A percentile compares a stretch with the other conserved stretches of the same genome.
Evolutionary conservation across 495 filamentous ascomycete genomes (phyloP).

Genomic region (Saxispiralis lemnorum): DNA sequence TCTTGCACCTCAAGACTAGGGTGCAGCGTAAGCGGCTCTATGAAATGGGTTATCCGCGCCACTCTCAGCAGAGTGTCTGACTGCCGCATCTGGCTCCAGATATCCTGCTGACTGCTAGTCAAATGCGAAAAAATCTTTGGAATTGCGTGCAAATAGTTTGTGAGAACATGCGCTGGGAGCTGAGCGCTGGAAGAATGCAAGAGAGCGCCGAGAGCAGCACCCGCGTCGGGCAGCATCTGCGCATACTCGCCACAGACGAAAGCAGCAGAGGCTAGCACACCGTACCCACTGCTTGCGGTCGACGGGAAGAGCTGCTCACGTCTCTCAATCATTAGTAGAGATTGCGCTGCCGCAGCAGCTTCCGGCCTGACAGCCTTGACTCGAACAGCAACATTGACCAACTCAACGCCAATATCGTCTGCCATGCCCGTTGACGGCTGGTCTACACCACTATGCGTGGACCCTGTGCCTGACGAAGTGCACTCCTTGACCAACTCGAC

Average conservation of each 20-base stretch:
- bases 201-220: slow-evolving; percentile 50
- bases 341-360: slow-evolving; percentile 68
- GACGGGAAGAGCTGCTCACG: slow-evolving; percentile 30
- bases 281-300: slow-evolving; percentile 32
- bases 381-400: slow-evolving; percentile 80
- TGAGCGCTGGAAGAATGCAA: slow-evolving; percentile 44
- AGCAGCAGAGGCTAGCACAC: slow-evolving; percentile 50
- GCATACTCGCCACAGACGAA: slow-evolving; percentile 86
- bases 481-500: slow-evolving; percentile 62
- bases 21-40: slow-evolving; percentile 60
- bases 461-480: slow-evolving; percentile 10
- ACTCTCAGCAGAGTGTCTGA: slow-evolving; percentile 56
- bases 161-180: slow-evolving; percentile 44
- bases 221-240: slow-evolving; percentile 42
- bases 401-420: slow-evolving; percentile 53
- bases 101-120: slow-evolving; percentile 32
- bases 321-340: slow-evolving; percentile 39
- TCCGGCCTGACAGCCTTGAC: slow-evolving; percentile 62
- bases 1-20: slow-evolving; percentile 92
- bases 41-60: slow-evolving; percentile 58
- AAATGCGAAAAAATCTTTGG: slow-evolving; percentile 67
- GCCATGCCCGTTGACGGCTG: slow-evolving; percentile 9
- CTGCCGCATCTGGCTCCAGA: slow-evolving; percentile 49
- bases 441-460: neutral
- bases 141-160: slow-evolving; percentile 67